Conservation (phyloP, 1,284 basidiomycete genomes). For the Boletus sp. region DNA sequence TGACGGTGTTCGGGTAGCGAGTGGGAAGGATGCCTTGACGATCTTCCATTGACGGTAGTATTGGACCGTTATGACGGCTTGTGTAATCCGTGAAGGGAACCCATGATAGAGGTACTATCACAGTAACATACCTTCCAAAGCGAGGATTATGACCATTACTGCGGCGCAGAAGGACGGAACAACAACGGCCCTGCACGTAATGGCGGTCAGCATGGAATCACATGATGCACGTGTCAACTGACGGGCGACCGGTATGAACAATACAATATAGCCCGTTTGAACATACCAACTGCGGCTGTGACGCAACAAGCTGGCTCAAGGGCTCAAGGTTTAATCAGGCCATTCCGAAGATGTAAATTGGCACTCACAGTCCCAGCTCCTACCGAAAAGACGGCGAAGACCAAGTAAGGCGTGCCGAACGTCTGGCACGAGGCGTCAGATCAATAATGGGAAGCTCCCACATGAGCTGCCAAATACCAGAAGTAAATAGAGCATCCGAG, state of each 20-base stretch:
- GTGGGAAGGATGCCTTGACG: slow-evolving; percentile 43
- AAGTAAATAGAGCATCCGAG: slow-evolving; percentile 18
- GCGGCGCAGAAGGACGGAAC: slow-evolving; percentile 48
- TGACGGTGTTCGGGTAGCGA: slow-evolving; percentile 38
- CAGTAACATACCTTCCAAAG: slow-evolving; percentile 43
- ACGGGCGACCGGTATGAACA: slow-evolving; percentile 38
- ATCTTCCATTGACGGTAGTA: slow-evolving; percentile 35
- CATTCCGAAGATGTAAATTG: neutral
- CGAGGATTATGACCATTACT: slow-evolving; percentile 40
- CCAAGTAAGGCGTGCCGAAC: slow-evolving; percentile 40
- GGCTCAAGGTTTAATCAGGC: slow-evolving; percentile 15
- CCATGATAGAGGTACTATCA: neutral
- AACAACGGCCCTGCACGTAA: slow-evolving; percentile 18
- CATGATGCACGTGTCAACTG: slow-evolving; percentile 22
- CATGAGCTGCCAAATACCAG: slow-evolving; percentile 11
- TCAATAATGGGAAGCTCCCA: slow-evolving; percentile 15
- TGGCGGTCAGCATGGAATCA: slow-evolving; percentile 12
- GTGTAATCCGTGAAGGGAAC: slow-evolving; percentile 5
- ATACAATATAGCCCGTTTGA: slow-evolving; percentile 53
- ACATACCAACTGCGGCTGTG: slow-evolving; percentile 34
- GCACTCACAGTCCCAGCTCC: slow-evolving; percentile 26
- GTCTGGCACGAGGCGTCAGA: slow-evolving; percentile 31
- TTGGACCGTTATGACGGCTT: slow-evolving; percentile 39
- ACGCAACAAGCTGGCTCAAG: slow-evolving; percentile 35
- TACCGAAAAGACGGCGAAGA: slow-evolving; percentile 32